Conservation (phyloP, 768 basidiomycete species). For the Trametes elegans region DNA sequence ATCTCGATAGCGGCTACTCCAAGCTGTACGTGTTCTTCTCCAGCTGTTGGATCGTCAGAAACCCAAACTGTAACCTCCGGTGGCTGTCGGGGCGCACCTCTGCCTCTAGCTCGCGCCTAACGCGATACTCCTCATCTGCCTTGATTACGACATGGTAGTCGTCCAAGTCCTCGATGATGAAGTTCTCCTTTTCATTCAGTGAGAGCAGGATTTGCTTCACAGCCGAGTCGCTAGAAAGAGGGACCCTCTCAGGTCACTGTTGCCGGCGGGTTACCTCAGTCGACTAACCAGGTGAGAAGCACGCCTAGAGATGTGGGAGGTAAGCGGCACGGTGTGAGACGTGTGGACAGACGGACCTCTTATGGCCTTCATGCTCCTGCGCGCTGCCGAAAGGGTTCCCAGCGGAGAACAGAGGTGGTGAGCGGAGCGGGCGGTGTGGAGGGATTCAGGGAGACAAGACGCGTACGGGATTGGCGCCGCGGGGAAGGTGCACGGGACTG, state of each 20-base stretch:
- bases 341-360: constrained; percentile 43
- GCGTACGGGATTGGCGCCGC: constrained; percentile 16
- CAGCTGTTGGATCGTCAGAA: no score
- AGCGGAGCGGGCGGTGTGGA: constrained; percentile 4
- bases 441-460: constrained; percentile 6
- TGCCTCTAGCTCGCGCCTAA: constrained; percentile 67
- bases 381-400: background rate
- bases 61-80: background rate
- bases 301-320: constrained; percentile 44
- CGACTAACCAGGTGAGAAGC: constrained; percentile 61
- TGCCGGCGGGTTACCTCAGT: background rate
- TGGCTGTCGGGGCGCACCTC: constrained; percentile 51
- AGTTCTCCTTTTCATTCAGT: constrained; percentile 77
- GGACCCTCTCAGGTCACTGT: no score
- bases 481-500: background rate
- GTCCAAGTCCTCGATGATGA: constrained; percentile 87
- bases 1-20: constrained; percentile 40
- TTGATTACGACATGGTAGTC: constrained; percentile 82
- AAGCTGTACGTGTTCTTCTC: constrained; percentile 86
- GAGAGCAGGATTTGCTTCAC: constrained; percentile 85
- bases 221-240: constrained; percentile 64
- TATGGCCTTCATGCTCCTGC: constrained; percentile 55
- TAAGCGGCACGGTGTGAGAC: constrained; percentile 5
- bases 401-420: background rate
- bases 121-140: constrained; percentile 75